Conservation (phyloP, 371 early-diverging fungal species). For the Lichtheimia corymbifera region DNA sequence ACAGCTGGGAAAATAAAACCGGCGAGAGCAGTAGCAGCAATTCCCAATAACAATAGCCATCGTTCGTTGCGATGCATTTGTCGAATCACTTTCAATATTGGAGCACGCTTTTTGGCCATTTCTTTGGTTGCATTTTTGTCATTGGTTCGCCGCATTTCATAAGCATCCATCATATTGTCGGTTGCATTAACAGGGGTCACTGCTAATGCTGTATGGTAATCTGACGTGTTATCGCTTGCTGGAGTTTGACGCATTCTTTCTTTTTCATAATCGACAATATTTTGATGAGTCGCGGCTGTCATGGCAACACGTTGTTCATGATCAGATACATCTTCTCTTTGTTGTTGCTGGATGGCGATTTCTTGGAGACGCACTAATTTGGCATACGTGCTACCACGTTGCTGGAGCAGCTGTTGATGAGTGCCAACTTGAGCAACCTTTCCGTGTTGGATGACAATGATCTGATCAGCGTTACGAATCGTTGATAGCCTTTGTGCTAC, state of each 20-base stretch:
- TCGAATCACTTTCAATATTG: constrained; percentile 24
- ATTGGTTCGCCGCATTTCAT: constrained; percentile 42
- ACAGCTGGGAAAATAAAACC: constrained; percentile 47
- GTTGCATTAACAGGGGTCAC: constrained; percentile 14
- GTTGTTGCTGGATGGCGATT: constrained; percentile 21
- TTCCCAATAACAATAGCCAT: constrained; percentile 40
- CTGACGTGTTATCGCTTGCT: constrained; percentile 3
- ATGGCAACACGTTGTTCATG: neutral
- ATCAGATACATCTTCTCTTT: neutral
- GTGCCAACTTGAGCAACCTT: constrained; percentile 70
- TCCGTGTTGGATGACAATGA: constrained; percentile 79
- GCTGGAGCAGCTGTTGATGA: constrained; percentile 61
- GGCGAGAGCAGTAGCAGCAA: constrained; percentile 45
- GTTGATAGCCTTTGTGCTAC: constrained; percentile 91
- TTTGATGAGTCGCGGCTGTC: neutral
- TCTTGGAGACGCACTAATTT: constrained; percentile 62
- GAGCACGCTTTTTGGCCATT: constrained; percentile 48
- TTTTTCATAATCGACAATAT: neutral
- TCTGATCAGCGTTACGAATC: constrained; percentile 77
- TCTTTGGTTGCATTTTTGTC: constrained; percentile 41
- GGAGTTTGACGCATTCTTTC: neutral
- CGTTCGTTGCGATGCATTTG: constrained; percentile 24
- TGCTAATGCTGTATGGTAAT: too few relatives aligned
- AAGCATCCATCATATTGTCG: constrained; percentile 33
- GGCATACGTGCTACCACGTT: constrained; percentile 48